Evolutionary conservation across 2,329 filamentous ascomycete species (phyloP).

Genomic region (Xylaria sp.): DNA sequence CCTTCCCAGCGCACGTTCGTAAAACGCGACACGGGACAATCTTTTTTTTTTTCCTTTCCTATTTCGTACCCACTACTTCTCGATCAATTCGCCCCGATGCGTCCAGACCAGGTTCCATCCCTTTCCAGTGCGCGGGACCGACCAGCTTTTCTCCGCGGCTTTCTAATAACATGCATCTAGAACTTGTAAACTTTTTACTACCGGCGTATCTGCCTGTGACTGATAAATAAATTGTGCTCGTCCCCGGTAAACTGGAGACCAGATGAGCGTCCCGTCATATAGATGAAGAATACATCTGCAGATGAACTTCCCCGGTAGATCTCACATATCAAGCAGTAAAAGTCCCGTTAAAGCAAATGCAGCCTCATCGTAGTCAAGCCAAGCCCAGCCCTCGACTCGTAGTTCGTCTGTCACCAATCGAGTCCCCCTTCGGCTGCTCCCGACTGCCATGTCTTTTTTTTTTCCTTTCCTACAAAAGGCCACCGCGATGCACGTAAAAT

Average conservation of each 20-base stretch:
- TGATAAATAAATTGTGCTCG: no score
- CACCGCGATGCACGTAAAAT: background rate
- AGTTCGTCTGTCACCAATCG: background rate
- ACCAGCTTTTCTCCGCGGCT: background rate
- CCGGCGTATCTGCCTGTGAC: no score
- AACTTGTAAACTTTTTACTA: background rate
- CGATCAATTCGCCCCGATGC: background rate
- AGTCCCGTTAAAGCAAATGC: background rate
- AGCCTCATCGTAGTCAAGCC: conserved; percentile 8
- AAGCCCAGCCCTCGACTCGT: background rate
- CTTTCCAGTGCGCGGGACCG: conserved; percentile 4
- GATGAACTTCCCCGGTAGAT: no score
- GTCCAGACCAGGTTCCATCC: conserved; percentile 2
- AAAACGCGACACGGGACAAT: background rate
- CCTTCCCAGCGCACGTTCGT: background rate
- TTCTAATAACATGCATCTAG: background rate
- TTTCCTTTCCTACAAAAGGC: background rate
- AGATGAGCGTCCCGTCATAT: conserved; percentile 2
- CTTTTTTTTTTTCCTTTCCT: background rate
- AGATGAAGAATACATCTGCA: no score
- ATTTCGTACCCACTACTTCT: background rate
- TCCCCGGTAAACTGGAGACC: conserved; percentile 1
- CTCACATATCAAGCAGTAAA: no score
- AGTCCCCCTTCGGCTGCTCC: background rate
- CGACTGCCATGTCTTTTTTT: background rate